phyloP scores from a whole-genome alignment of 1,284 basidiomycete genomes.

The Caloboletus inedulis region DNA sequence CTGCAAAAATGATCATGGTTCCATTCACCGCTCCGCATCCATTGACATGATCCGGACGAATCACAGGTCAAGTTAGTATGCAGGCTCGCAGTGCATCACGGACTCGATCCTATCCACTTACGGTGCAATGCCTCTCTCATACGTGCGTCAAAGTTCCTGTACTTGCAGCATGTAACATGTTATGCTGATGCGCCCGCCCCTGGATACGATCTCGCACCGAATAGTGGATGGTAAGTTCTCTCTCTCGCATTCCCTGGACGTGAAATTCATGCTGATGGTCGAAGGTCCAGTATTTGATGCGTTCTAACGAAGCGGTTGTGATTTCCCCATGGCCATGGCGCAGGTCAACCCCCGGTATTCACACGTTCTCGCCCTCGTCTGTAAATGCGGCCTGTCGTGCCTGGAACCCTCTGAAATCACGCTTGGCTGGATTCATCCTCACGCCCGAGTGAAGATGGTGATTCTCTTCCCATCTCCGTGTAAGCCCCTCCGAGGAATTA shows the following conservation, averaged over 20 bases:
- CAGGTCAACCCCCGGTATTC: neutral
- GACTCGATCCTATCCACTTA: neutral
- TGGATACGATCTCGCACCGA: neutral
- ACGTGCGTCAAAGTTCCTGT: neutral
- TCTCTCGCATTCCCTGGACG: neutral
- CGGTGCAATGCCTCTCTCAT: neutral
- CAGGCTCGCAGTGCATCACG: neutral
- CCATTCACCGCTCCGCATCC: neutral
- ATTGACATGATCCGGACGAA: neutral
- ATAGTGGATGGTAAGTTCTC: neutral
- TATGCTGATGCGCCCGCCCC: too few species aligned
- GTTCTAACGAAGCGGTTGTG: neutral
- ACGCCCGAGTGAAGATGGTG: neutral
- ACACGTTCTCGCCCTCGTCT: neutral
- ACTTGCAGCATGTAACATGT: neutral
- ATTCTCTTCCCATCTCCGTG: neutral
- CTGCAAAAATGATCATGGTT: neutral
- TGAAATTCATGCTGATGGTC: neutral
- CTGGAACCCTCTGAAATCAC: neutral
- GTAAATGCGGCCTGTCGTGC: neutral
- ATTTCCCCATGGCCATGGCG: neutral
- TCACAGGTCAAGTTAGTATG: neutral
- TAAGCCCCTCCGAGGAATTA: neutral
- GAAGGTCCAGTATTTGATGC: neutral
- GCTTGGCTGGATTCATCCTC: neutral